A percentile compares a stretch with the other conserved stretches of the same genome.
These are phyloP conservation scores for Bipolaris oryzae DNA, from an alignment of 2,329 filamentous ascomycete species.

Conservation along the genomic window DNA sequence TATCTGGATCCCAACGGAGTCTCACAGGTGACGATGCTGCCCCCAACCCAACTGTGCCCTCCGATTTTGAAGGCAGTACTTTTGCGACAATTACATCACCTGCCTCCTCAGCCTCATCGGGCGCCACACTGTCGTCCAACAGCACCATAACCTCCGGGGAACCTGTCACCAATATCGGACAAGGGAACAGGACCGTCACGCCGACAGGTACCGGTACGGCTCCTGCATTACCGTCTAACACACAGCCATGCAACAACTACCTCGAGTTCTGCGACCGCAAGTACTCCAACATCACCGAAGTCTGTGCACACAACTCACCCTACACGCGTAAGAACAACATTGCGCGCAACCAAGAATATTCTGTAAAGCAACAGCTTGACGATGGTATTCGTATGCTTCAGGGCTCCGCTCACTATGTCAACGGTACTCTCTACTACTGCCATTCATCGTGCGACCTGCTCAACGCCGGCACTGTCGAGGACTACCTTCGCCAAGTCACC, in stretches of 20 bases:
- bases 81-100: constrained; percentile 29
- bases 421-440: constrained; percentile 75
- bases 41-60: constrained; percentile 35
- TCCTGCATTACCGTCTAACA: constrained; percentile 44
- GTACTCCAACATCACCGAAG: constrained; percentile 52
- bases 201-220: constrained; percentile 32
- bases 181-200: constrained; percentile 35
- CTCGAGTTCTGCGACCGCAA: constrained; percentile 48
- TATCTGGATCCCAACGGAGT: constrained; percentile 29
- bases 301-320: constrained; percentile 50
- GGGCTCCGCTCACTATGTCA: constrained; percentile 64
- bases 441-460: constrained; percentile 86
- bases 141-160: constrained; percentile 19
- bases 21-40: constrained; percentile 27
- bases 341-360: constrained; percentile 46
- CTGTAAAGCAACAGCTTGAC: constrained; percentile 48
- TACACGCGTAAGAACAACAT: constrained; percentile 45
- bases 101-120: constrained; percentile 16
- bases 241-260: constrained; percentile 52
- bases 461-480: constrained; percentile 78
- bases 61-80: constrained; percentile 37
- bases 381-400: constrained; percentile 57
- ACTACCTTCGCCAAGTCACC: constrained; percentile 72
- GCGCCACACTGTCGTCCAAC: constrained; percentile 29
- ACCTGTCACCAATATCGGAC: constrained; percentile 37